Evolutionary conservation across 805 yeast genomes (phyloP).

Genomic region (Ogataea glucozyma): DNA sequence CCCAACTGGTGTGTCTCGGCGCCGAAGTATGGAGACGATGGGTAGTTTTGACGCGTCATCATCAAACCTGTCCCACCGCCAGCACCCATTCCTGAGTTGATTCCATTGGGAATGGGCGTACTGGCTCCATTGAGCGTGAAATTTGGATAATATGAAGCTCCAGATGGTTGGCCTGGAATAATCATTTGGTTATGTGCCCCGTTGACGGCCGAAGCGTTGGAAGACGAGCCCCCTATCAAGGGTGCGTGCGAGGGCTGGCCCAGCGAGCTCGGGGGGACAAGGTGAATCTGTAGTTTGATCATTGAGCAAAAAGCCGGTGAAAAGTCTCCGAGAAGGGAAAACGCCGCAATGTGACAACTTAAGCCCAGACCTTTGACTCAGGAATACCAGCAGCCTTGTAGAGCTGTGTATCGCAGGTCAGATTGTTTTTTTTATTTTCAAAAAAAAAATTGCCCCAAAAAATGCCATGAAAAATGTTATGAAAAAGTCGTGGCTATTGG

Average conservation of each 20-base stretch:
- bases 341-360: too few relatives aligned
- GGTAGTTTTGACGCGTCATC: conserved; percentile 9
- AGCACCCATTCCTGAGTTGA: too few relatives aligned
- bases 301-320: conserved; percentile 11
- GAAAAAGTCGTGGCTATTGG: conserved; percentile 8
- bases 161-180: conserved; percentile 9
- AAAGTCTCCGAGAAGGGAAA: neutral
- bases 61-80: too few relatives aligned
- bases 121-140: conserved; percentile 28
- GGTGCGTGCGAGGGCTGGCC: neutral
- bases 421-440: neutral
- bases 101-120: conserved; percentile 27
- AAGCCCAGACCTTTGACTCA: too few relatives aligned
- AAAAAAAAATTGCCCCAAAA: conserved; percentile 1
- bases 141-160: conserved; percentile 16
- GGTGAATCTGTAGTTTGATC: conserved; percentile 31
- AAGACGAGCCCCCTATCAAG: neutral
- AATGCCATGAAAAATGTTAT: neutral
- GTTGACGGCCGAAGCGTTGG: conserved; percentile 7
- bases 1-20: neutral
- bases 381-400: too few relatives aligned
- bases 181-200: conserved; percentile 9
- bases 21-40: conserved; percentile 19
- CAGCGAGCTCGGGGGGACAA: conserved; percentile 30
- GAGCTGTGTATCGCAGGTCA: too few relatives aligned